These are phyloP conservation scores for Byssothecium circinans DNA, from an alignment of 2,329 filamentous ascomycete species.

Conservation along the genomic window DNA sequence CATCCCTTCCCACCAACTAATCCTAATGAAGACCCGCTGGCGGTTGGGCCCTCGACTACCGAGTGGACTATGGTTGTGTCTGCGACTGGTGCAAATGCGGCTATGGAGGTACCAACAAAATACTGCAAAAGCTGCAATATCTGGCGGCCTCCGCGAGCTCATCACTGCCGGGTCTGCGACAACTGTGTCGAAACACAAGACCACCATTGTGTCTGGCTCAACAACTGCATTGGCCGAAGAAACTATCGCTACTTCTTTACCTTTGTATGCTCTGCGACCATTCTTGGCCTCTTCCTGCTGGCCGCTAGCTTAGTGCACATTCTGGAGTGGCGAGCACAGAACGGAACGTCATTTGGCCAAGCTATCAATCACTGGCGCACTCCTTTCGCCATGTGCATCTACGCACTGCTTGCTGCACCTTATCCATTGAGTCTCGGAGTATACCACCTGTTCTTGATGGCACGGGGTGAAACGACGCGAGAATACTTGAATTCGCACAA, in stretches of 20 bases:
- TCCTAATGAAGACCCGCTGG: conserved; percentile 77
- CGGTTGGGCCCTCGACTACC: conserved; percentile 80
- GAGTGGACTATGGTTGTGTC: conserved; percentile 94
- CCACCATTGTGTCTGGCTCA: conserved; percentile 98
- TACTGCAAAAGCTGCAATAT: conserved; percentile 98
- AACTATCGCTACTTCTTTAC: conserved; percentile 98
- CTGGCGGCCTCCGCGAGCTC: conserved; percentile 92
- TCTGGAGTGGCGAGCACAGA: conserved; percentile 66
- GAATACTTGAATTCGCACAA: conserved; percentile 97
- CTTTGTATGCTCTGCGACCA: conserved; percentile 78
- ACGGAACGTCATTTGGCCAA: conserved; percentile 66
- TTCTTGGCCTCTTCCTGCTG: conserved; percentile 75
- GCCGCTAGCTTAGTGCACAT: conserved; percentile 80
- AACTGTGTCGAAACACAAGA: conserved; percentile 97
- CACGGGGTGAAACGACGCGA: conserved; percentile 87
- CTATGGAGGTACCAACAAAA: conserved; percentile 97
- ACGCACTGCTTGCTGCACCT: conserved; percentile 70
- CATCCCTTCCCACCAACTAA: conserved; percentile 81
- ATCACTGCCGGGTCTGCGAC: conserved; percentile 95
- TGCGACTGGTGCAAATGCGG: conserved; percentile 70
- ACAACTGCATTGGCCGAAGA: conserved; percentile 94
- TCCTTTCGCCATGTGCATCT: conserved; percentile 86
- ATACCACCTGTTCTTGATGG: conserved; percentile 91
- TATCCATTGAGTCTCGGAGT: conserved; percentile 83
- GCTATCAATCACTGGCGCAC: conserved; percentile 73